These are phyloP conservation scores for Alternaria sp. DNA, from an alignment of 2,329 filamentous ascomycete species.

Conservation along the genomic window DNA sequence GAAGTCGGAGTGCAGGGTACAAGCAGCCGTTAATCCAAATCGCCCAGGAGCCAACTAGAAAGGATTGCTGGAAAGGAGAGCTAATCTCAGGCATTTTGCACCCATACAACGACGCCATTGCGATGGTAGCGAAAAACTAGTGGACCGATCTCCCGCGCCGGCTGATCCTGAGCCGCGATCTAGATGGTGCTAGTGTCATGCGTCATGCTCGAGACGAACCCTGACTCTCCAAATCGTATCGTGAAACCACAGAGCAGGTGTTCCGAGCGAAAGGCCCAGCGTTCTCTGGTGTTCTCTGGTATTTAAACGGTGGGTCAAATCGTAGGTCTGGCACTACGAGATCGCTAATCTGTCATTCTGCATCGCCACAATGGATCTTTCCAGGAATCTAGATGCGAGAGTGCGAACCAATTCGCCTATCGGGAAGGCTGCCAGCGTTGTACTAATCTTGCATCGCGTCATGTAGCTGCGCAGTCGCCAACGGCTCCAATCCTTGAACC, in stretches of 20 bases:
- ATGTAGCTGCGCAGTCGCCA: neutral
- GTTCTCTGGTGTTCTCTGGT: neutral
- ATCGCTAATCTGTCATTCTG: neutral
- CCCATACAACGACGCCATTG: conserved; percentile 2
- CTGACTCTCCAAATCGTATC: neutral
- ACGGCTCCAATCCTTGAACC: too few species aligned
- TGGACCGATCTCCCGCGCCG: conserved; percentile 1
- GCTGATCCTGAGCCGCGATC: neutral
- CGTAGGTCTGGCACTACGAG: neutral
- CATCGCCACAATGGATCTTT: neutral
- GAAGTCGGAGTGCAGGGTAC: neutral
- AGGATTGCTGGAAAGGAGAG: neutral
- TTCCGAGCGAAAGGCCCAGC: neutral
- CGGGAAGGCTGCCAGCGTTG: neutral
- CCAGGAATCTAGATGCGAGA: neutral
- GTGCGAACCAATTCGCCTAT: neutral
- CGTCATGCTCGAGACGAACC: neutral
- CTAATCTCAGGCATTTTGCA: neutral
- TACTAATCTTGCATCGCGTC: neutral
- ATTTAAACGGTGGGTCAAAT: neutral
- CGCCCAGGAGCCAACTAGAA: neutral
- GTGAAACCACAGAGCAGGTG: neutral
- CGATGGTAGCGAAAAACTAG: conserved; percentile 1
- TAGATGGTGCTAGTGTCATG: neutral
- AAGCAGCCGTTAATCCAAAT: neutral